Percentiles rank a stretch among this genome's conserved stretches.
phyloP scores from a whole-genome alignment of 202 grass and related monocot genomes.

The Elaeis oleifera region DNA sequence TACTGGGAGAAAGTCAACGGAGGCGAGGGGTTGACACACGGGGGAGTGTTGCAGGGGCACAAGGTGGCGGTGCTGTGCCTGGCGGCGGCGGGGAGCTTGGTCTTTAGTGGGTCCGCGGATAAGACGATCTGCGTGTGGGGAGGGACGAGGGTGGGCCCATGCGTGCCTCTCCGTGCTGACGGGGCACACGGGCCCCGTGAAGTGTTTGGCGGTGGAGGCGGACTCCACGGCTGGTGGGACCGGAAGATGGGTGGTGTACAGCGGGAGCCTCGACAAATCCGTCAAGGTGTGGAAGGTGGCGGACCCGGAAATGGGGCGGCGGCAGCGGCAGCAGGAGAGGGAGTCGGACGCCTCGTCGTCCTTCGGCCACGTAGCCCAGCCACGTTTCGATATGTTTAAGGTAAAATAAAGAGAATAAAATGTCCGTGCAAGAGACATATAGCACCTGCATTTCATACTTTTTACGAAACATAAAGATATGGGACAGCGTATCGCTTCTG shows the following conservation, averaged over 20 bases:
- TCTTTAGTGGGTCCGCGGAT: constrained; percentile 33
- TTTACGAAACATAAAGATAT: too few species aligned
- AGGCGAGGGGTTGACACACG: not conserved
- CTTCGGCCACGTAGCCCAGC: too few species aligned
- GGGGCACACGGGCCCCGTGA: constrained; percentile 25
- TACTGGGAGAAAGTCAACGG: constrained; percentile 14
- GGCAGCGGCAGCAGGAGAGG: not conserved
- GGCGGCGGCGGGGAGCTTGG: constrained; percentile 13
- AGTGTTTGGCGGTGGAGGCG: constrained; percentile 16
- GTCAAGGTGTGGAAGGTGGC: constrained; percentile 34
- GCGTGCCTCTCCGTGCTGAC: constrained; percentile 16
- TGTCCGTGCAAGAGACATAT: too few species aligned
- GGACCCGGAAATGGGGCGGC: not conserved
- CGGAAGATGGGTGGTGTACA: constrained; percentile 25
- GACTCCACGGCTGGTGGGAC: not conserved
- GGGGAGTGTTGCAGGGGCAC: constrained; percentile 24
- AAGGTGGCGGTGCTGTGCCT: constrained; percentile 25
- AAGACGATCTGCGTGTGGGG: constrained; percentile 32
- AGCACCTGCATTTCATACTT: too few species aligned
- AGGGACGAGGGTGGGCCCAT: constrained; percentile 3
- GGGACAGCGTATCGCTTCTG: too few species aligned
- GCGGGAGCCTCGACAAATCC: constrained; percentile 27
- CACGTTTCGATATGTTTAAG: too few species aligned
- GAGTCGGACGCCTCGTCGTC: too few species aligned
- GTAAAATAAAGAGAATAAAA: too few species aligned